Conservation (phyloP, 139 green algal genomes). For the Pseudopediastrum boryanum region DNA sequence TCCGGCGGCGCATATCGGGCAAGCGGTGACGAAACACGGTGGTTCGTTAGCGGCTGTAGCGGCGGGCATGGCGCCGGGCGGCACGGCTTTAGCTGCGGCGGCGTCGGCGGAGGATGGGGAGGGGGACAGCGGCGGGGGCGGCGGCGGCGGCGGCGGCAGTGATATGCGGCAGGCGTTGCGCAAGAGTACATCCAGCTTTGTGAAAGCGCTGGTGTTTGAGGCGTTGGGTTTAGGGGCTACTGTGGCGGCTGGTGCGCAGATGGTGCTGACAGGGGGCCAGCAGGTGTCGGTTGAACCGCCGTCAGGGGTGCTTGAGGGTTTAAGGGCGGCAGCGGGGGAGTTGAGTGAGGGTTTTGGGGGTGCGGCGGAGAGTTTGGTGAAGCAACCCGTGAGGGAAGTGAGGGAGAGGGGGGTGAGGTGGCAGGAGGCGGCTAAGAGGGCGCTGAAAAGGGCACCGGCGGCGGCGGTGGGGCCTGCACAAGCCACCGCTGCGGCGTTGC, state of each 20-base stretch:
- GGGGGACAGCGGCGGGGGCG: not conserved
- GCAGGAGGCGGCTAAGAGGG: not conserved
- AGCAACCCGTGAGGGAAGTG: not conserved
- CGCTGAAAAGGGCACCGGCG: slow-evolving; percentile 16
- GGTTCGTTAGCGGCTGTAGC: slow-evolving; percentile 1
- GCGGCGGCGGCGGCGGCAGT: not conserved
- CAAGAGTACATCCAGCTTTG: slow-evolving; percentile 35
- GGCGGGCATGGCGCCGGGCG: not conserved
- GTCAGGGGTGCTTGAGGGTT: not conserved
- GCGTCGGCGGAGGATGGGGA: not conserved
- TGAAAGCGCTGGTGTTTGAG: slow-evolving; percentile 51
- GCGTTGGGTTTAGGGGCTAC: slow-evolving; percentile 50
- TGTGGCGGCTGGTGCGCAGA: slow-evolving; percentile 49
- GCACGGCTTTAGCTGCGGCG: not conserved
- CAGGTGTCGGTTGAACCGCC: not conserved
- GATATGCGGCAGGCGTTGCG: slow-evolving; percentile 24
- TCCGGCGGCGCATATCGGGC: slow-evolving; percentile 39
- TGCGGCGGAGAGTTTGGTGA: slow-evolving; percentile 13
- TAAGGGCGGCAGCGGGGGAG: slow-evolving; percentile 23
- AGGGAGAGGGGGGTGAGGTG: slow-evolving; percentile 15
- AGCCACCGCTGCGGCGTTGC: slow-evolving; percentile 38
- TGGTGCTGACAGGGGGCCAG: slow-evolving; percentile 38
- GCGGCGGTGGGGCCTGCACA: slow-evolving; percentile 25
- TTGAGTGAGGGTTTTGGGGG: slow-evolving; percentile 40
- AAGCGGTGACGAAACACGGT: not conserved